Conservation (phyloP, 352 stramenopile species). For the Globisporangium middletonii region DNA sequence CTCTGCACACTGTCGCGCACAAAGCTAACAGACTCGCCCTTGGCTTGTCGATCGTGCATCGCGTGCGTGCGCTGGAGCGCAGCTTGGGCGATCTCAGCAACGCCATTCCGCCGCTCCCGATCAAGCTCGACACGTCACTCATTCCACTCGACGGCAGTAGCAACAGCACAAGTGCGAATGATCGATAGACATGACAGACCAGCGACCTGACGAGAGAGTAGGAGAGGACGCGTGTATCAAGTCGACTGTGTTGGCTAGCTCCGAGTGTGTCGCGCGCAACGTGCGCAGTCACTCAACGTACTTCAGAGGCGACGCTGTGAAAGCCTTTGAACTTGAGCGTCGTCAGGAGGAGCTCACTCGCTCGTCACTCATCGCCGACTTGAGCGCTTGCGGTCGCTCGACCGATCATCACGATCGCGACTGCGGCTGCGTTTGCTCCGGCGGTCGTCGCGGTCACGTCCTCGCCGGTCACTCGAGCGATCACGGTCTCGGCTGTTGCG, state of each 20-base stretch:
- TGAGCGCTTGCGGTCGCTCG: slow-evolving; percentile 20
- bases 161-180: neutral
- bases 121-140: slow-evolving; percentile 68
- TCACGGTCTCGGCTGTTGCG: neutral
- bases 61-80: neutral
- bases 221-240: too few relatives aligned
- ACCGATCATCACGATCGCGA: slow-evolving; percentile 20
- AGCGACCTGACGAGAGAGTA: too few relatives aligned
- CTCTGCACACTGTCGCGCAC: too few relatives aligned
- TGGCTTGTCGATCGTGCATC: neutral
- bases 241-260: too few relatives aligned
- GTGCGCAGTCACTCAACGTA: too few relatives aligned
- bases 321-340: neutral
- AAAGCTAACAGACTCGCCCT: neutral
- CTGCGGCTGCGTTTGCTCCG: slow-evolving; percentile 23
- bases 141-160: slow-evolving; percentile 26
- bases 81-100: slow-evolving; percentile 54
- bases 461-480: neutral
- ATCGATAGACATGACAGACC: too few relatives aligned
- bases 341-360: slow-evolving; percentile 4
- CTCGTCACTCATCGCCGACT: slow-evolving; percentile 11
- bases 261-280: too few relatives aligned
- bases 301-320: too few relatives aligned
- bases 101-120: slow-evolving; percentile 55
- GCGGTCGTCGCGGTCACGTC: slow-evolving; percentile 2